Evolutionary conservation across 495 filamentous ascomycete genomes (phyloP).

Genomic region (Penicilliopsis zonata): DNA sequence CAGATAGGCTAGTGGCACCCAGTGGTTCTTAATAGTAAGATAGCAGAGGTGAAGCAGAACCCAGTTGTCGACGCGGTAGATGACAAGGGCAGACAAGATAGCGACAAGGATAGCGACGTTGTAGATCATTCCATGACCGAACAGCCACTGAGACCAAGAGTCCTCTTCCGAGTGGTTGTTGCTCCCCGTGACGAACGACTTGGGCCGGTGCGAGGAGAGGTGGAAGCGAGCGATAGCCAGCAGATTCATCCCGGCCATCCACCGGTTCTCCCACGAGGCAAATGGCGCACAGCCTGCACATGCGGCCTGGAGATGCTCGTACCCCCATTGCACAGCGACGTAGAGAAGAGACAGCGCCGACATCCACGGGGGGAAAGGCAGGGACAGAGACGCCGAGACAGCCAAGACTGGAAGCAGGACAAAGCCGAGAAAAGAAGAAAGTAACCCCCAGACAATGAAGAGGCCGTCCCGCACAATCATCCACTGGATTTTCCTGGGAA

Average conservation of each 20-base stretch:
- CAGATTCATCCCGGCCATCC: constrained; percentile 20
- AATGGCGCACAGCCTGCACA: constrained; percentile 13
- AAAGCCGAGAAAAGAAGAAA: constrained; percentile 11
- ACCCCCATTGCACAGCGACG: constrained; percentile 14
- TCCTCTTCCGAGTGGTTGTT: constrained; percentile 17
- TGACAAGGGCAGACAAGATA: constrained; percentile 6
- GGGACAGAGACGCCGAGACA: constrained; percentile 3
- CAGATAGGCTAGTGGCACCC: constrained; percentile 18
- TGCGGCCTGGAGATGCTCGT: constrained; percentile 13
- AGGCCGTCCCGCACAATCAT: constrained; percentile 16
- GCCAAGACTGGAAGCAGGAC: constrained; percentile 12
- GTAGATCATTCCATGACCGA: constrained; percentile 12
- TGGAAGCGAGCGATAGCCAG: constrained; percentile 17
- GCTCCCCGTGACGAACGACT: constrained; percentile 28
- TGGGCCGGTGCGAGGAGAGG: constrained; percentile 17
- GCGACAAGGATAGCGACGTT: constrained; percentile 9
- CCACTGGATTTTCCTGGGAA: constrained; percentile 11
- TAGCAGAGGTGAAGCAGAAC: constrained; percentile 16
- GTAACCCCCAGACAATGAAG: constrained; percentile 11
- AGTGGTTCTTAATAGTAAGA: constrained; percentile 11
- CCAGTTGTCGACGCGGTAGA: constrained; percentile 1
- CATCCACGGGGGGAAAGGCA: too few relatives aligned
- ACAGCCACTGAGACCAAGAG: constrained; percentile 3
- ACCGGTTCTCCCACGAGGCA: constrained; percentile 22
- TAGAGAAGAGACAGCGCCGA: constrained; percentile 11